A percentile compares a stretch with the other conserved stretches of the same genome.
Conservation (phyloP, 306 rosid species). For the Argentina anserina region DNA sequence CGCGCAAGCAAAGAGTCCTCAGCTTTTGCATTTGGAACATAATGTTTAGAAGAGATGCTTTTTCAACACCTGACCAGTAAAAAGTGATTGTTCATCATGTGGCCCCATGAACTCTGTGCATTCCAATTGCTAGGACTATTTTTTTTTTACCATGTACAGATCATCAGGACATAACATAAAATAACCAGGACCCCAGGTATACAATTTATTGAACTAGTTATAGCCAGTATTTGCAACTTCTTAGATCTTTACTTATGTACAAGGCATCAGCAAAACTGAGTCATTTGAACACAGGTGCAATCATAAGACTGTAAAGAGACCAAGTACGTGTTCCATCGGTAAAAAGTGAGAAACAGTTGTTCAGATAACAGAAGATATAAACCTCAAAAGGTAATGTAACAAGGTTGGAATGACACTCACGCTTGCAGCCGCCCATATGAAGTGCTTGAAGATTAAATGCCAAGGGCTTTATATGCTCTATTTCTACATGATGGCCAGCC, state of each 20-base stretch:
- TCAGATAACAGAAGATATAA: neutral
- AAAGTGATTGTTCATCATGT: conserved; percentile 12
- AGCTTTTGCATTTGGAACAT: conserved; percentile 53
- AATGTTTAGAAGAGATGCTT: conserved; percentile 51
- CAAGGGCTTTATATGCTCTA: conserved; percentile 33
- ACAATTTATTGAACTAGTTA: conserved; percentile 10
- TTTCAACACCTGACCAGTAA: conserved; percentile 42
- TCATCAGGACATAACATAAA: conserved; percentile 14
- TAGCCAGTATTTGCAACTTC: conserved; percentile 15
- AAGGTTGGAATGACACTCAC: conserved; percentile 35
- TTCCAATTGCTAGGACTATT: neutral
- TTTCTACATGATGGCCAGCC: conserved; percentile 28
- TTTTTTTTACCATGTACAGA: neutral
- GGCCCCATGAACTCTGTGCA: conserved; percentile 7
- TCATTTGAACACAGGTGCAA: neutral
- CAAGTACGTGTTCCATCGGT: neutral
- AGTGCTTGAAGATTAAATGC: conserved; percentile 56
- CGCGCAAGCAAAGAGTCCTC: conserved; percentile 71
- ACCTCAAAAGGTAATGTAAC: conserved; percentile 12
- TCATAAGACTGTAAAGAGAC: neutral
- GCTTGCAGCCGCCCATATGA: conserved; percentile 73
- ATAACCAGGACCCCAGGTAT: conserved; percentile 15
- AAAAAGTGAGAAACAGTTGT: neutral
- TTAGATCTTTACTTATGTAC: conserved; percentile 5
- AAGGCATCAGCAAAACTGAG: conserved; percentile 7